A percentile compares a stretch with the other conserved stretches of the same genome.
Conservation (phyloP, 768 basidiomycete species). For the Hygrocybe punicea region DNA sequence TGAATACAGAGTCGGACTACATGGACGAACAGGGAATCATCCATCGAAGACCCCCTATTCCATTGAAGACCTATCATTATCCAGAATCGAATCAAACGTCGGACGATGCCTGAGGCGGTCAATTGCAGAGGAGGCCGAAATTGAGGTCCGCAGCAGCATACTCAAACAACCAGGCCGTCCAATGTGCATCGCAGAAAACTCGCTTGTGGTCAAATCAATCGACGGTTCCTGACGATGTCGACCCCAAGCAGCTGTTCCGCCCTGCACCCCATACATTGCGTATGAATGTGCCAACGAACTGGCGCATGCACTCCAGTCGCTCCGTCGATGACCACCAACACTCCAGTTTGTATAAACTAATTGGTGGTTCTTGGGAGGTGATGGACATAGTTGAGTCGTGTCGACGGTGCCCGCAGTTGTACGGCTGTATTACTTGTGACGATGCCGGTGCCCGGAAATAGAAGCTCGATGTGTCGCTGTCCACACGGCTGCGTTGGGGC, state of each 20-base stretch:
- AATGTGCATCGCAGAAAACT: slow-evolving; percentile 54
- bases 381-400: too few relatives aligned
- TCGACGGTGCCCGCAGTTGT: too few relatives aligned
- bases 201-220: slow-evolving; percentile 60
- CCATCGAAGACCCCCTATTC: too few relatives aligned
- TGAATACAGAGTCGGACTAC: too few relatives aligned
- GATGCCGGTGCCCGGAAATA: too few relatives aligned
- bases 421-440: too few relatives aligned
- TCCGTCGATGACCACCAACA: slow-evolving; percentile 49
- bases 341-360: slow-evolving; percentile 70
- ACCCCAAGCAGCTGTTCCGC: slow-evolving; percentile 58
- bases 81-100: too few relatives aligned
- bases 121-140: slow-evolving; percentile 63
- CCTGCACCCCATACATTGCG: slow-evolving; percentile 49
- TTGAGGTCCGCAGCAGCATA: slow-evolving; percentile 48
- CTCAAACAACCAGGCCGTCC: slow-evolving; percentile 81
- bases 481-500: slow-evolving; percentile 52
- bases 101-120: too few relatives aligned
- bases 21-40: too few relatives aligned
- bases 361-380: slow-evolving; percentile 53
- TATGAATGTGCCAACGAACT: slow-evolving; percentile 59
- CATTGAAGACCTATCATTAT: too few relatives aligned
- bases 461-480: slow-evolving; percentile 76
- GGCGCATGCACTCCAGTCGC: slow-evolving; percentile 57
- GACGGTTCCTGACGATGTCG: slow-evolving; percentile 53